These are phyloP conservation scores for Cladophialophora carrionii DNA, from an alignment of 2,329 filamentous ascomycete genomes.

Conservation along the genomic window DNA sequence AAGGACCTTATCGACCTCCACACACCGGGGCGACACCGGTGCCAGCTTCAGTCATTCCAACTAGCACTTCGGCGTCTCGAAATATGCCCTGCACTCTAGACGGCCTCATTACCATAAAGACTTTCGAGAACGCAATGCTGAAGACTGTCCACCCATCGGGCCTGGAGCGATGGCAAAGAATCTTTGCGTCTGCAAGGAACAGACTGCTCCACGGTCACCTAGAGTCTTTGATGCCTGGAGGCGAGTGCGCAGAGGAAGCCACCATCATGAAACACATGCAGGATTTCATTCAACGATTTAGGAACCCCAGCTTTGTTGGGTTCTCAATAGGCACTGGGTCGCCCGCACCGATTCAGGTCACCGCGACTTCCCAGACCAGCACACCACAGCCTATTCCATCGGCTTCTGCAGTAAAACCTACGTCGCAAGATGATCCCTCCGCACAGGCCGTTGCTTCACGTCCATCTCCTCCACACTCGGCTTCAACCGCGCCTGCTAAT, in stretches of 20 bases:
- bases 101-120: conserved; percentile 31
- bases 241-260: conserved; percentile 34
- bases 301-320: conserved; percentile 36
- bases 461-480: not conserved
- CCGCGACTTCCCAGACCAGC: not conserved
- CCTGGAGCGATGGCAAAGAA: conserved; percentile 30
- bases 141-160: conserved; percentile 31
- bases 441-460: not conserved
- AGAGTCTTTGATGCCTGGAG: conserved; percentile 28
- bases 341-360: conserved; percentile 16
- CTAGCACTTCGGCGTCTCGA: conserved; percentile 31
- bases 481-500: not conserved
- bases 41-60: conserved; percentile 13
- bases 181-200: conserved; percentile 36
- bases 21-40: conserved; percentile 13
- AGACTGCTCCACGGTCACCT: conserved; percentile 34
- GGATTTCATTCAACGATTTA: conserved; percentile 33
- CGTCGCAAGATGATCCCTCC: not conserved
- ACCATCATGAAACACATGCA: conserved; percentile 36
- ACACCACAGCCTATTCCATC: conserved; percentile 13
- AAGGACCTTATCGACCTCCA: conserved; percentile 25
- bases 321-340: conserved; percentile 29
- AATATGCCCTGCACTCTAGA: conserved; percentile 36
- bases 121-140: conserved; percentile 35
- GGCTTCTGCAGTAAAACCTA: not conserved